phyloP scores from a whole-genome alignment of 2,329 filamentous ascomycete species.

The Talaromyces sp. region DNA sequence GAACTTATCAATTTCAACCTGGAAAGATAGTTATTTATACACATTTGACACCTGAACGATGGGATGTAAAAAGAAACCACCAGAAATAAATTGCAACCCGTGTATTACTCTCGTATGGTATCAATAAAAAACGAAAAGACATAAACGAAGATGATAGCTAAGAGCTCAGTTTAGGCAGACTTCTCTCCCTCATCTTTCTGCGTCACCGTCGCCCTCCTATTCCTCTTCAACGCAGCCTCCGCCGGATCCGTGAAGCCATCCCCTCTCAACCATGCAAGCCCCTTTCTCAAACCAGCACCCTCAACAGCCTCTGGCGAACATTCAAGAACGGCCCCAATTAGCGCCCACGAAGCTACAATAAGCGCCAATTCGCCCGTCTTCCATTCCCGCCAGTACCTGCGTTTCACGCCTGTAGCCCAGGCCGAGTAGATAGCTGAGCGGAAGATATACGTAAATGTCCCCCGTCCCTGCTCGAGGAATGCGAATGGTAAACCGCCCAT shows the following conservation, averaged over 20 bases:
- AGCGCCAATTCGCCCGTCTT: conserved; percentile 80
- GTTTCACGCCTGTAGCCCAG: conserved; percentile 94
- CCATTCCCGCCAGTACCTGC: conserved; percentile 80
- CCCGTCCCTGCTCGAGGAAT: conserved; percentile 58
- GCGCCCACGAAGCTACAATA: conserved; percentile 74
- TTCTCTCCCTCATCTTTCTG: neutral
- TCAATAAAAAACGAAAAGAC: neutral
- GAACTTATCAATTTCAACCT: too few species aligned
- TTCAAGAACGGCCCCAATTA: conserved; percentile 77
- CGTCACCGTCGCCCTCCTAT: conserved; percentile 22
- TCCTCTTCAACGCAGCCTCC: conserved; percentile 45
- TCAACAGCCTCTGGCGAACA: conserved; percentile 65
- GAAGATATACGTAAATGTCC: conserved; percentile 75
- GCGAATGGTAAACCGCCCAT: conserved; percentile 78
- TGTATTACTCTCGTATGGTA: neutral
- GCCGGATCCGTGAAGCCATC: conserved; percentile 73
- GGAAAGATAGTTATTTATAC: neutral
- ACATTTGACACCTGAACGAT: neutral
- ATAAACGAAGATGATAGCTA: neutral
- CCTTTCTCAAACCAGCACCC: conserved; percentile 67
- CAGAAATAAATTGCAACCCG: neutral
- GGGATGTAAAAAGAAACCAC: neutral
- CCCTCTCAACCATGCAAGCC: conserved; percentile 69
- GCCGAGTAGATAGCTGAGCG: conserved; percentile 76
- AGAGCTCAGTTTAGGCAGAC: neutral